Percentiles rank a stretch among this genome's conserved stretches.
Conservation (phyloP, 1,284 basidiomycete genomes). For the Naganishia albida region DNA sequence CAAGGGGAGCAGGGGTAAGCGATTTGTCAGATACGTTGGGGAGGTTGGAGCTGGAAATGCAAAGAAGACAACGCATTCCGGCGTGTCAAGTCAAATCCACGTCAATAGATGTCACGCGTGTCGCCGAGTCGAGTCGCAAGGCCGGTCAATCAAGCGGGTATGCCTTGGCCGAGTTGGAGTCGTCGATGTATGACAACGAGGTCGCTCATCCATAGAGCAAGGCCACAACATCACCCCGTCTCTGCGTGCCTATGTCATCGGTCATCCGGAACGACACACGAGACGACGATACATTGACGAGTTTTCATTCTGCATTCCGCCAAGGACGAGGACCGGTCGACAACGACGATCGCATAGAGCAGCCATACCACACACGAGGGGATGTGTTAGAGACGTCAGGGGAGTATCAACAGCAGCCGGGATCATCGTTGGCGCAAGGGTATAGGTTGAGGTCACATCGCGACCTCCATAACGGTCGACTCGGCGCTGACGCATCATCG, state of each 20-base stretch:
- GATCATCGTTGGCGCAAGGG: too few species aligned
- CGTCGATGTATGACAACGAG: not conserved
- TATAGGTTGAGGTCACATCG: not conserved
- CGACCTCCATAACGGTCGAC: not conserved
- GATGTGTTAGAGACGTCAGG: not conserved
- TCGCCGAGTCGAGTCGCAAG: not conserved
- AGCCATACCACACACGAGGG: not conserved
- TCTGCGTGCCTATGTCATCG: slow-evolving; percentile 16
- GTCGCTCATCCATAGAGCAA: not conserved
- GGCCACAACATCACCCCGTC: not conserved
- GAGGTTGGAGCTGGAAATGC: not conserved
- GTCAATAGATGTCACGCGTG: not conserved
- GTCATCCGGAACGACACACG: slow-evolving; percentile 18
- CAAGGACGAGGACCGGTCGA: not conserved
- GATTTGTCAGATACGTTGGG: too few species aligned
- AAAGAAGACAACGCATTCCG: slow-evolving; percentile 5
- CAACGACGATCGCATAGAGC: not conserved
- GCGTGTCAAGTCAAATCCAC: not conserved
- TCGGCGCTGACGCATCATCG: slow-evolving; percentile 5
- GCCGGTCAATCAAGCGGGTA: too few species aligned
- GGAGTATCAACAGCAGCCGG: too few species aligned
- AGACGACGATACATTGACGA: slow-evolving; percentile 16
- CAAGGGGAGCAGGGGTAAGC: too few species aligned
- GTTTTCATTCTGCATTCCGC: not conserved
- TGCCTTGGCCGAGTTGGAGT: not conserved